A percentile compares a stretch with the other conserved stretches of the same genome.
phyloP scores from a whole-genome alignment of 2,329 filamentous ascomycete species.

The Lecanicillium sp. region DNA sequence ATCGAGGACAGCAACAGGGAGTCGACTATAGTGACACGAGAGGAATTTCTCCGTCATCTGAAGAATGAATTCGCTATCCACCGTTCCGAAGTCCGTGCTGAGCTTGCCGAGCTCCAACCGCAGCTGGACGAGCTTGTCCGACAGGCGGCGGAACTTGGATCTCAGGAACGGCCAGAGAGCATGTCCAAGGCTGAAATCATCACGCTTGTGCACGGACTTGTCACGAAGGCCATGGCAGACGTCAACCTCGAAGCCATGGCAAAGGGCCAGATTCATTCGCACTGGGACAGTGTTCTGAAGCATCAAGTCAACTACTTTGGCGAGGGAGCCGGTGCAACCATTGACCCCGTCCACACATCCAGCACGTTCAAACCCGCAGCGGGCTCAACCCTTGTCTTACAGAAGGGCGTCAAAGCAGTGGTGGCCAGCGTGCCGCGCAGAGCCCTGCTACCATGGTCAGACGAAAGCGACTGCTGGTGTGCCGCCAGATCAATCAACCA shows the following conservation, averaged over 20 bases:
- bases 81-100: conserved; percentile 29
- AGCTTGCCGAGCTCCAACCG: conserved; percentile 30
- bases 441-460: conserved; percentile 63
- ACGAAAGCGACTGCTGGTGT: conserved; percentile 86
- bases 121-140: conserved; percentile 25
- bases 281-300: conserved; percentile 35
- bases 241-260: conserved; percentile 40
- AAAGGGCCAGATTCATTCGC: conserved; percentile 35
- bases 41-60: conserved; percentile 40
- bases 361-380: conserved; percentile 36
- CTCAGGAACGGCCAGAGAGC: conserved; percentile 16
- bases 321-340: conserved; percentile 53
- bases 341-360: conserved; percentile 56
- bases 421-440: conserved; percentile 28
- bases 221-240: conserved; percentile 36
- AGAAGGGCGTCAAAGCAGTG: conserved; percentile 15
- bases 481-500: conserved; percentile 38
- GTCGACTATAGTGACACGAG: conserved; percentile 34
- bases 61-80: conserved; percentile 29
- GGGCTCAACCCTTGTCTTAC: conserved; percentile 8
- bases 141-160: conserved; percentile 20
- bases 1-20: conserved; percentile 20
- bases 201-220: conserved; percentile 29
- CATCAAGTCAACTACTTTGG: conserved; percentile 69
- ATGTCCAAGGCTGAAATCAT: conserved; percentile 34